Evolutionary conservation across 106 monocot genomes (phyloP).

Genomic region (Dioscorea alata): DNA sequence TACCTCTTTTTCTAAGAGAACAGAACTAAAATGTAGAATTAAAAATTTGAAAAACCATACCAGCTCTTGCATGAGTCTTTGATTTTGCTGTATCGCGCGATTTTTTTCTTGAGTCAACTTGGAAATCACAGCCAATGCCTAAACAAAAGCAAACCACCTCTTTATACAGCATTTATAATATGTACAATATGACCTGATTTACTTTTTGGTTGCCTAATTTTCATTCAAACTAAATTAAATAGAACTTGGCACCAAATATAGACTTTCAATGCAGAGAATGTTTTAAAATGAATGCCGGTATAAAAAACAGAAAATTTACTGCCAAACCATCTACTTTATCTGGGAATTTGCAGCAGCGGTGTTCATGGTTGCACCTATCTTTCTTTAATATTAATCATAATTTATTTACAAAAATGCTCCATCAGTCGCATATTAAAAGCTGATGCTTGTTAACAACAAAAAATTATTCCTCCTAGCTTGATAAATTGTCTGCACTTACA

Average conservation of each 20-base stretch:
- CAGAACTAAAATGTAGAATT: neutral
- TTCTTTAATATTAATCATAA: no score
- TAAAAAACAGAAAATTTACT: no score
- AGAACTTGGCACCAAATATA: neutral
- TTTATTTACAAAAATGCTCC: no score
- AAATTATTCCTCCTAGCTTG: no score
- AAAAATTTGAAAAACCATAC: constrained; percentile 3
- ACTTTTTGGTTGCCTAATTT: neutral
- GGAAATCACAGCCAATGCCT: constrained; percentile 20
- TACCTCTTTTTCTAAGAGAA: neutral
- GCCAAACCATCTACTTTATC: no score
- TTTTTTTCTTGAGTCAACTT: constrained; percentile 32
- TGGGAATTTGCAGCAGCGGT: no score
- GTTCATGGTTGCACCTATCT: no score
- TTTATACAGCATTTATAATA: neutral
- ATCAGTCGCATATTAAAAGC: no score
- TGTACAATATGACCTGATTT: neutral
- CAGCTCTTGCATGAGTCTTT: constrained; percentile 25
- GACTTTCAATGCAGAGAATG: no score
- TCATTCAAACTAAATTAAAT: neutral
- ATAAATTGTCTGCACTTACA: no score
- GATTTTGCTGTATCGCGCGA: constrained; percentile 24
- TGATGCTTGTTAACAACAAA: no score
- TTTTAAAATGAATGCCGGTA: no score
- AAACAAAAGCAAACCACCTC: neutral